A percentile compares a stretch with the other conserved stretches of the same genome.
Evolutionary conservation across 202 grass and related monocot genomes (phyloP).

Genomic region (Musa balbisiana): DNA sequence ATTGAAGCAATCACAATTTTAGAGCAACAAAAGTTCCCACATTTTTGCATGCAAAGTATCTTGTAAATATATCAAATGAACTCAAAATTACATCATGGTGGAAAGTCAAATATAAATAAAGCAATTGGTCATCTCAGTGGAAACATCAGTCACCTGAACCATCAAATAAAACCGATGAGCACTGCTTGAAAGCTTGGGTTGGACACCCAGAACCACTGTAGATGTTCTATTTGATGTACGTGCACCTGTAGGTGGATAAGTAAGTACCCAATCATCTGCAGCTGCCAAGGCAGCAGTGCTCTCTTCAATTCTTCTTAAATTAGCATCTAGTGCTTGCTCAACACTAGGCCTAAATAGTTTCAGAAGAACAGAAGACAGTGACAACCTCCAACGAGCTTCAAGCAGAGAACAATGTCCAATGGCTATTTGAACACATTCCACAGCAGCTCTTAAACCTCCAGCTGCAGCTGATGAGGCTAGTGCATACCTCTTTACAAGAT

Average conservation of each 20-base stretch:
- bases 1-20: not conserved
- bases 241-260: slow-evolving; percentile 46
- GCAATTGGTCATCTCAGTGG: not conserved
- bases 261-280: slow-evolving; percentile 77
- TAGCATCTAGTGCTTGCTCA: slow-evolving; percentile 89
- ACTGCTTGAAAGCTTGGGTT: slow-evolving; percentile 86
- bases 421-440: slow-evolving; percentile 91
- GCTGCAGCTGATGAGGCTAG: slow-evolving; percentile 88
- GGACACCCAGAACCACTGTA: slow-evolving; percentile 43
- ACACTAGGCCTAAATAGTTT: slow-evolving; percentile 78
- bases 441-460: slow-evolving; percentile 88
- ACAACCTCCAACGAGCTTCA: slow-evolving; percentile 61
- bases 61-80: not conserved
- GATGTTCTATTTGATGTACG: slow-evolving; percentile 50
- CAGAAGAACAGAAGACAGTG: slow-evolving; percentile 67
- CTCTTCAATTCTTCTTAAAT: slow-evolving; percentile 88
- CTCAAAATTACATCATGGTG: not conserved
- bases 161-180: slow-evolving; percentile 77
- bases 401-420: slow-evolving; percentile 81
- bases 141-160: slow-evolving; percentile 70
- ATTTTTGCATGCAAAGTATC: not conserved
- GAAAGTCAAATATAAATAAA: not conserved
- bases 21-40: not conserved
- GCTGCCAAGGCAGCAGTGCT: slow-evolving; percentile 80
- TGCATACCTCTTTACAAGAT: slow-evolving; percentile 77